Evolutionary conservation across 2,329 filamentous ascomycete genomes (phyloP).

Genomic region (Chalara sp.): DNA sequence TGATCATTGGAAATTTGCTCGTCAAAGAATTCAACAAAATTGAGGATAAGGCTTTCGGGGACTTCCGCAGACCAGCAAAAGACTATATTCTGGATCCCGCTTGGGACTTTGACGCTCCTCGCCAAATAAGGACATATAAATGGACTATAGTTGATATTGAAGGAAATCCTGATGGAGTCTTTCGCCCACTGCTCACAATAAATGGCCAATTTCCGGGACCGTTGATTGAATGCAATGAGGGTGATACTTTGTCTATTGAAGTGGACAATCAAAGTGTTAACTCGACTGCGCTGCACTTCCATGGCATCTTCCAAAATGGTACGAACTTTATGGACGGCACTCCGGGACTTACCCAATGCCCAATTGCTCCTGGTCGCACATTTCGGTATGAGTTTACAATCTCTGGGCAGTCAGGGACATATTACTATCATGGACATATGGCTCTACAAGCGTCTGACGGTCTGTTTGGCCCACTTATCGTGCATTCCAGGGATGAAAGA

Average conservation of each 20-base stretch:
- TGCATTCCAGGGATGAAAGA: conserved; percentile 52
- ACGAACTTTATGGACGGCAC: conserved; percentile 71
- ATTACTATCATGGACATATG: conserved; percentile 62
- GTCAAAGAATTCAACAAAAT: too few relatives aligned
- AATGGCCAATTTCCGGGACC: conserved; percentile 72
- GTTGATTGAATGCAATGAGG: conserved; percentile 65
- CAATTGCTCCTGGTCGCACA: conserved; percentile 53
- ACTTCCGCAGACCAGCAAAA: conserved; percentile 27
- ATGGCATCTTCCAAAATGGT: conserved; percentile 71
- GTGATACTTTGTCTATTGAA: conserved; percentile 64
- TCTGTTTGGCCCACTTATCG: conserved; percentile 57
- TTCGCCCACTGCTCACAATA: conserved; percentile 57
- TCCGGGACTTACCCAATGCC: conserved; percentile 53
- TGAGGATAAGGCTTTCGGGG: too few relatives aligned
- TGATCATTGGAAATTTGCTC: too few relatives aligned
- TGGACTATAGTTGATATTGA: conserved; percentile 54
- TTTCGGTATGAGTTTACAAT: conserved; percentile 65
- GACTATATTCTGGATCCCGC: conserved; percentile 50
- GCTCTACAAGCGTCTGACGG: conserved; percentile 62
- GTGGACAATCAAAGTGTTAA: conserved; percentile 62
- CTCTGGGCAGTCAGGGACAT: conserved; percentile 40
- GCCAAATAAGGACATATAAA: conserved; percentile 47
- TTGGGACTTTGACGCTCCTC: conserved; percentile 48
- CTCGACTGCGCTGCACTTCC: conserved; percentile 63
- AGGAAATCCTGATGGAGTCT: conserved; percentile 54